These are phyloP conservation scores for Saxophila tyrrhenica DNA, from an alignment of 495 filamentous ascomycete species.

Conservation along the genomic window DNA sequence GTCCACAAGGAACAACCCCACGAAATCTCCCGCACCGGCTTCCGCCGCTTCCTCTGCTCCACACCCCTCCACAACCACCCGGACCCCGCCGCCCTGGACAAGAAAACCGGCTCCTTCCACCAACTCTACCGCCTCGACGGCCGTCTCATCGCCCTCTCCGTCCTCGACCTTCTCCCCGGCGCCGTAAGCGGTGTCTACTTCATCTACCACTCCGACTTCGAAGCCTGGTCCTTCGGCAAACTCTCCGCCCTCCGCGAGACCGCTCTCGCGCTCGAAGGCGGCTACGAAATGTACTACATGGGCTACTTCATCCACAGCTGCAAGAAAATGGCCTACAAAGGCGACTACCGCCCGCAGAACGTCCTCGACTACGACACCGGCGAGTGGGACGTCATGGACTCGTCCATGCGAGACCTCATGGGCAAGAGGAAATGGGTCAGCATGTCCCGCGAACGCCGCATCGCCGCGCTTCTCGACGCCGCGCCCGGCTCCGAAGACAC, in stretches of 20 bases:
- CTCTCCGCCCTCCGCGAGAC: constrained; percentile 79
- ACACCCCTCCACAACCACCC: constrained; percentile 52
- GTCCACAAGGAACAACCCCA: constrained; percentile 65
- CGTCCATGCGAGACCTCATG: constrained; percentile 51
- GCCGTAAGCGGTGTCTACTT: constrained; percentile 92
- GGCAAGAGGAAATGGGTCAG: constrained; percentile 57
- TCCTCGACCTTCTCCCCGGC: constrained; percentile 77
- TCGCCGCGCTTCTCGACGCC: constrained; percentile 1
- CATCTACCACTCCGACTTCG: constrained; percentile 75
- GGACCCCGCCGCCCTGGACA: neutral
- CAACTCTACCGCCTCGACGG: constrained; percentile 92
- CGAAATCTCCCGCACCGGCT: constrained; percentile 56
- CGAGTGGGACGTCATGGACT: constrained; percentile 64
- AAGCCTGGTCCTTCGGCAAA: constrained; percentile 74
- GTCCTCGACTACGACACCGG: constrained; percentile 69
- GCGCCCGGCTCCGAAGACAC: constrained; percentile 14
- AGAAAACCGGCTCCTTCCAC: constrained; percentile 73
- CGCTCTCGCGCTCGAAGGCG: constrained; percentile 59
- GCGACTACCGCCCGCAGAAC: constrained; percentile 69
- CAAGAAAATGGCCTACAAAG: constrained; percentile 84
- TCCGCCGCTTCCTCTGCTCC: constrained; percentile 71
- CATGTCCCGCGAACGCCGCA: constrained; percentile 41
- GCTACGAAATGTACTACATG: constrained; percentile 68
- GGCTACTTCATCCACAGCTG: constrained; percentile 65
- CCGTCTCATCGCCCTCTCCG: constrained; percentile 72